phyloP scores from a whole-genome alignment of 2,329 filamentous ascomycete genomes.

The Aspergillus sp. region DNA sequence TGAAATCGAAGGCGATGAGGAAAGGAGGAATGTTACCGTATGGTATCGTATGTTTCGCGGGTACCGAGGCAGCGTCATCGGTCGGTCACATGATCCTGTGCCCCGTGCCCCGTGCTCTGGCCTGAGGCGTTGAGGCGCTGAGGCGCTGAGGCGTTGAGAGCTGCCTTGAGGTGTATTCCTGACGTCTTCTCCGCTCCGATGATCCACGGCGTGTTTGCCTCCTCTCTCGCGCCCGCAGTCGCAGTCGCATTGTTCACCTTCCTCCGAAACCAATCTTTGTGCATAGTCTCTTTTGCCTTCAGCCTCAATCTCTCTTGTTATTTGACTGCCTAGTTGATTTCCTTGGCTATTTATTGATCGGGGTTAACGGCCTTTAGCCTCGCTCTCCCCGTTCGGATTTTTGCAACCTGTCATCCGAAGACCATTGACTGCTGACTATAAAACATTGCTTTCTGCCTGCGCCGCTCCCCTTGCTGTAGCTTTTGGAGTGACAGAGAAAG shows the following conservation, averaged over 20 bases:
- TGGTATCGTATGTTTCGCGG: not conserved
- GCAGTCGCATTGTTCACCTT: too few species aligned
- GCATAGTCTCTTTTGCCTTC: not conserved
- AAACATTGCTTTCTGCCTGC: not conserved
- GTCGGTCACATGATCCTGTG: not conserved
- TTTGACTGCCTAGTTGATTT: conserved; percentile 16
- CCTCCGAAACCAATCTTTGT: not conserved
- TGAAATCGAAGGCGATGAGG: not conserved
- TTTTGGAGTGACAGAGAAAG: conserved; percentile 24
- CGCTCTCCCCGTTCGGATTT: conserved; percentile 7
- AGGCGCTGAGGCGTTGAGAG: too few species aligned
- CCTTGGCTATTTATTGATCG: conserved; percentile 11
- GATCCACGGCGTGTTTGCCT: not conserved
- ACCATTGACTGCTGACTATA: not conserved
- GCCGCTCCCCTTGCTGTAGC: not conserved
- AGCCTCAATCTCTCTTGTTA: conserved; percentile 3
- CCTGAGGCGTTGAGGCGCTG: too few species aligned
- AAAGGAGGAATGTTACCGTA: not conserved
- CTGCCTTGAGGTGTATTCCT: not conserved
- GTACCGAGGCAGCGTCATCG: not conserved
- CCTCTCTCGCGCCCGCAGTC: not conserved
- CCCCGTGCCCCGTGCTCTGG: too few species aligned
- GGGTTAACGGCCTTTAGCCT: conserved; percentile 25
- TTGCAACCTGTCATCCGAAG: conserved; percentile 2
- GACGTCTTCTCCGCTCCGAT: not conserved